Conservation (phyloP, 2,329 filamentous ascomycete genomes). For the Clonostachys solani region DNA sequence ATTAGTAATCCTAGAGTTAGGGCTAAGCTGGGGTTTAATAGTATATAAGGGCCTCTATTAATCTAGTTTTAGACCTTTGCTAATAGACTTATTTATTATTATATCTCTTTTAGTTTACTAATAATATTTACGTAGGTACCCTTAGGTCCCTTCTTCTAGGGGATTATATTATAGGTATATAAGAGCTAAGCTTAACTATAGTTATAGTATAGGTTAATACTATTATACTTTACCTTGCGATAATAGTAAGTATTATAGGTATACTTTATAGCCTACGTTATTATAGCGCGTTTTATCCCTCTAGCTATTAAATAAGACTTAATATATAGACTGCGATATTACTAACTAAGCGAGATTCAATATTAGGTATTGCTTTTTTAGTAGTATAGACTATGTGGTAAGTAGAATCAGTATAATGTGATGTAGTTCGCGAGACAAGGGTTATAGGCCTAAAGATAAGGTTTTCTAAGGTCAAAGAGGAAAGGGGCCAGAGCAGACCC, state of each 20-base stretch:
- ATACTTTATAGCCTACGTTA: slow-evolving; percentile 51
- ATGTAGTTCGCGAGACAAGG: too few species aligned
- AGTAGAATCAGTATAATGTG: too few species aligned
- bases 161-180: slow-evolving; percentile 72
- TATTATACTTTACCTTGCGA: slow-evolving; percentile 71
- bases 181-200: slow-evolving; percentile 63
- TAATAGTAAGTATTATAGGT: slow-evolving; percentile 72
- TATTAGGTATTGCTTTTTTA: too few species aligned
- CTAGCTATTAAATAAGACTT: too few species aligned
- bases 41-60: slow-evolving; percentile 46
- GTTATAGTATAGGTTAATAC: slow-evolving; percentile 66
- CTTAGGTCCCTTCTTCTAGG: slow-evolving; percentile 74
- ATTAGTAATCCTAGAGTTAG: slow-evolving; percentile 59
- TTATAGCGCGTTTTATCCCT: slow-evolving; percentile 8
- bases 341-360: too few species aligned
- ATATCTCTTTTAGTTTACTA: slow-evolving; percentile 65
- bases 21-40: slow-evolving; percentile 37
- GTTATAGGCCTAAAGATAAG: too few species aligned
- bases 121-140: slow-evolving; percentile 72
- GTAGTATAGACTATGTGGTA: too few species aligned
- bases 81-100: slow-evolving; percentile 61
- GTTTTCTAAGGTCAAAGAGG: too few species aligned
- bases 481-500: too few species aligned
- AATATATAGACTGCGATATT: too few species aligned
- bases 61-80: slow-evolving; percentile 57